Conservation (phyloP, 192 early-diverging fungal genomes). For the Umbelopsis sp. region DNA sequence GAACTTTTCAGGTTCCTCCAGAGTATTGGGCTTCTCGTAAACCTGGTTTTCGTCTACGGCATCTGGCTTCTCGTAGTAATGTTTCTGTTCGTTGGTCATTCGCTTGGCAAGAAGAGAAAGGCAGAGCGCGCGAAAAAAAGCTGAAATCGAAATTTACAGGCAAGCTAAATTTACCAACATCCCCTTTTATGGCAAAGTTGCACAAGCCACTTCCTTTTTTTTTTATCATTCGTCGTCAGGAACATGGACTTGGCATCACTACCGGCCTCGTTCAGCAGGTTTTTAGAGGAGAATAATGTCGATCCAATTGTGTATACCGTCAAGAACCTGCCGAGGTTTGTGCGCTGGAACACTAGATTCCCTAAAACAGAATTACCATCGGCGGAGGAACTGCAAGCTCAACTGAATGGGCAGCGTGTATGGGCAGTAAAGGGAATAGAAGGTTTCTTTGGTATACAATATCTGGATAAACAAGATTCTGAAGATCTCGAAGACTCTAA, state of each 20-base stretch:
- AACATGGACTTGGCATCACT: slow-evolving; percentile 33
- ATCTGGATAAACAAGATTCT: slow-evolving; percentile 46
- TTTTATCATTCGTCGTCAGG: background rate
- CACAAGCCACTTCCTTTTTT: background rate
- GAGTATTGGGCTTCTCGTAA: slow-evolving; percentile 39
- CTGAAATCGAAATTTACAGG: background rate
- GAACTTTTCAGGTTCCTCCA: slow-evolving; percentile 18
- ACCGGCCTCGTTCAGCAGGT: slow-evolving; percentile 66
- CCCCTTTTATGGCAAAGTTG: background rate
- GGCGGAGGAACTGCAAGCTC: slow-evolving; percentile 42
- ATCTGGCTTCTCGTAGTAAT: slow-evolving; percentile 22
- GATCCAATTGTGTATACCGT: slow-evolving; percentile 64
- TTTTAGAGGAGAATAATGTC: slow-evolving; percentile 74
- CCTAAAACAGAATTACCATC: slow-evolving; percentile 38
- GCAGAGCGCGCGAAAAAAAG: too few species aligned
- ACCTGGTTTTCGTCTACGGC: slow-evolving; percentile 26
- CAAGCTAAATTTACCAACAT: too few species aligned
- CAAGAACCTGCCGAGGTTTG: slow-evolving; percentile 70
- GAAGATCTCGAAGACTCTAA: slow-evolving; percentile 42
- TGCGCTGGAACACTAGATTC: slow-evolving; percentile 63
- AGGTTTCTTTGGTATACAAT: slow-evolving; percentile 58
- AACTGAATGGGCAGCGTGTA: slow-evolving; percentile 54
- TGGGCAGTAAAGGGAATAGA: slow-evolving; percentile 51
- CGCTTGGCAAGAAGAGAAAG: background rate
- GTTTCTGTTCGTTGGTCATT: slow-evolving; percentile 17